Conservation (phyloP, 1,139 yeast species). For the Petasospora rhodanensis region DNA sequence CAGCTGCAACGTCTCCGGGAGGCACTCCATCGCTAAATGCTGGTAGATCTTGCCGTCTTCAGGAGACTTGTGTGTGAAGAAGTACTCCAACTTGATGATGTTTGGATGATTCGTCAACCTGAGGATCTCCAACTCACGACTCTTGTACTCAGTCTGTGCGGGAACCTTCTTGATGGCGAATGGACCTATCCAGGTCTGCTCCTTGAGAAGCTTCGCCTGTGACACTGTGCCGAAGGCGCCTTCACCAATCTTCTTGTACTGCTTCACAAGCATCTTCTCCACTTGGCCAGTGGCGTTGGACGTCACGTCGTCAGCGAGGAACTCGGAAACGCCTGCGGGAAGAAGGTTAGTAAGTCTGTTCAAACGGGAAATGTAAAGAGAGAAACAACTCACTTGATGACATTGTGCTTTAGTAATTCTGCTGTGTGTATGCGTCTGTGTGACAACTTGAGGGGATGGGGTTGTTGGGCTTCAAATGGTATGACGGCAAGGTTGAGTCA, state of each 20-base stretch:
- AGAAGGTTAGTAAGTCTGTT: too few relatives aligned
- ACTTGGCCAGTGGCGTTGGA: slow-evolving; percentile 50
- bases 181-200: slow-evolving; percentile 63
- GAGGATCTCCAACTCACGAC: slow-evolving; percentile 71
- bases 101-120: slow-evolving; percentile 76
- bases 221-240: slow-evolving; percentile 85
- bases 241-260: slow-evolving; percentile 71
- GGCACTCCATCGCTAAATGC: slow-evolving; percentile 79
- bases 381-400: slow-evolving; percentile 2
- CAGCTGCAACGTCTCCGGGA: slow-evolving; percentile 72
- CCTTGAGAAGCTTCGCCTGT: slow-evolving; percentile 50
- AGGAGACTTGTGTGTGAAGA: slow-evolving; percentile 57
- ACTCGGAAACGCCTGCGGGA: slow-evolving; percentile 25
- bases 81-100: slow-evolving; percentile 63
- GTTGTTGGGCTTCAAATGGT: too few relatives aligned
- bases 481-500: too few relatives aligned
- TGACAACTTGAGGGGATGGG: too few relatives aligned
- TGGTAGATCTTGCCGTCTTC: slow-evolving; percentile 64
- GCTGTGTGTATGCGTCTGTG: too few relatives aligned
- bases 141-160: slow-evolving; percentile 79
- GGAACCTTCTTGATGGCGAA: slow-evolving; percentile 80
- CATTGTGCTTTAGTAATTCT: background rate
- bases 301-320: slow-evolving; percentile 56
- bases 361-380: too few relatives aligned
- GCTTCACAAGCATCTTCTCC: slow-evolving; percentile 63